These are phyloP conservation scores for Penicillium decumbens DNA, from an alignment of 2,329 filamentous ascomycete species.

Conservation along the genomic window DNA sequence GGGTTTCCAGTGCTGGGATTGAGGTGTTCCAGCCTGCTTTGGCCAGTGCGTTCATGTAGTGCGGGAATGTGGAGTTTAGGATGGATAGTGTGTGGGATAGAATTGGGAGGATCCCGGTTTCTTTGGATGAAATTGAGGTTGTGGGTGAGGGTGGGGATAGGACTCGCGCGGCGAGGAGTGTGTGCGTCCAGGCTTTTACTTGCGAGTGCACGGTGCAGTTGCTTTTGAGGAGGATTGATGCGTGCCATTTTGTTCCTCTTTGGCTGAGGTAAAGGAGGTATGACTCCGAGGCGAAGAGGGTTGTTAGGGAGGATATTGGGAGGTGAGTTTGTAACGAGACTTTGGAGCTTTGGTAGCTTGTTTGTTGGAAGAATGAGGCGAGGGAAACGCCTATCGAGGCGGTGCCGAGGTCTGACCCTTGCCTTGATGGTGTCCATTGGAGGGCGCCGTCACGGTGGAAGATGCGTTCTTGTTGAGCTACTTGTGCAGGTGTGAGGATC, in stretches of 20 bases:
- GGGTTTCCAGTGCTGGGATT: neutral
- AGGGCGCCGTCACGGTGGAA: constrained; percentile 64
- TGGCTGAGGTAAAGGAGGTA: constrained; percentile 59
- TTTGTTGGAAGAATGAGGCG: constrained; percentile 27
- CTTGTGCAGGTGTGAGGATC: constrained; percentile 58
- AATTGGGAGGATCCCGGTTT: neutral
- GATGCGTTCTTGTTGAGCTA: constrained; percentile 56
- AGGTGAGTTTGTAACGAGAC: constrained; percentile 31
- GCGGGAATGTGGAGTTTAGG: neutral
- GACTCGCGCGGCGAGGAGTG: constrained; percentile 46
- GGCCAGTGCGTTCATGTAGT: neutral
- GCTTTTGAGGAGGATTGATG: constrained; percentile 61
- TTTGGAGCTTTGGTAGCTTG: constrained; percentile 9
- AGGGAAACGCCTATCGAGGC: constrained; percentile 53
- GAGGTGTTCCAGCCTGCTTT: neutral
- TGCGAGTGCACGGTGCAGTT: constrained; percentile 48
- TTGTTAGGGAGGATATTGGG: constrained; percentile 48
- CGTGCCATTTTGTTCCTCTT: constrained; percentile 29
- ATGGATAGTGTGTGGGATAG: neutral
- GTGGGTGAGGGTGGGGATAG: constrained; percentile 5
- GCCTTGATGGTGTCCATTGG: constrained; percentile 37
- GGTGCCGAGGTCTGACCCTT: constrained; percentile 42
- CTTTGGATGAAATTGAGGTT: neutral
- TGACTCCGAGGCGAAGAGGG: constrained; percentile 48
- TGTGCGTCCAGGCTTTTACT: constrained; percentile 61